phyloP scores from a whole-genome alignment of 208 protist species.

The Crithidia brevicula region DNA sequence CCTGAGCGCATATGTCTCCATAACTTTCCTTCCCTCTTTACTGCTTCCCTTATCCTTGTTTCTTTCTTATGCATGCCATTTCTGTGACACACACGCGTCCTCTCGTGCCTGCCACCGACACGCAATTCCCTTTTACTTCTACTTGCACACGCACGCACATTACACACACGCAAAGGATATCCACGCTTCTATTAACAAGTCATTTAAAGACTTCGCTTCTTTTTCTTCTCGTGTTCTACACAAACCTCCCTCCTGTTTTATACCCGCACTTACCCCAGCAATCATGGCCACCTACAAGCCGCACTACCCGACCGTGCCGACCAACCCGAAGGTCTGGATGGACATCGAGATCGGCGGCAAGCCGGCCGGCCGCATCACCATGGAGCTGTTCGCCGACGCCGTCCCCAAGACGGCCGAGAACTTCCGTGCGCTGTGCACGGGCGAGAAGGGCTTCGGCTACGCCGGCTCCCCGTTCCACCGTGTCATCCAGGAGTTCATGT shows the following conservation, averaged over 20 bases:
- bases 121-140: too few species aligned
- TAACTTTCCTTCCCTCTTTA: neutral
- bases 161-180: too few species aligned
- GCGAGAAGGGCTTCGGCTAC: conserved; percentile 63
- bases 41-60: conserved; percentile 30
- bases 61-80: too few species aligned
- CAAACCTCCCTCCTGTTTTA: neutral
- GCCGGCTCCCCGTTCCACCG: conserved; percentile 55
- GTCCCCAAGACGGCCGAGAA: conserved; percentile 72
- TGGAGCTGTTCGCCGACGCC: conserved; percentile 62
- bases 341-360: conserved; percentile 51
- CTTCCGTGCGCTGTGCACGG: conserved; percentile 65
- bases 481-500: conserved; percentile 65
- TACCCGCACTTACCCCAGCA: neutral
- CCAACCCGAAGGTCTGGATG: conserved; percentile 77
- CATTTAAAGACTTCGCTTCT: too few species aligned
- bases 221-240: conserved; percentile 5
- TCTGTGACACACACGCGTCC: too few species aligned
- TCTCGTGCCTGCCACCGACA: too few species aligned
- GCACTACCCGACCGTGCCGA: conserved; percentile 71
- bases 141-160: too few species aligned
- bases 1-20: too few species aligned
- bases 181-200: too few species aligned
- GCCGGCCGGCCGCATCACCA: conserved; percentile 42
- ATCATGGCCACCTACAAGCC: conserved; percentile 76